These are phyloP conservation scores for Jamesozyma spencerorum DNA, from an alignment of 805 yeast species.

Conservation along the genomic window DNA sequence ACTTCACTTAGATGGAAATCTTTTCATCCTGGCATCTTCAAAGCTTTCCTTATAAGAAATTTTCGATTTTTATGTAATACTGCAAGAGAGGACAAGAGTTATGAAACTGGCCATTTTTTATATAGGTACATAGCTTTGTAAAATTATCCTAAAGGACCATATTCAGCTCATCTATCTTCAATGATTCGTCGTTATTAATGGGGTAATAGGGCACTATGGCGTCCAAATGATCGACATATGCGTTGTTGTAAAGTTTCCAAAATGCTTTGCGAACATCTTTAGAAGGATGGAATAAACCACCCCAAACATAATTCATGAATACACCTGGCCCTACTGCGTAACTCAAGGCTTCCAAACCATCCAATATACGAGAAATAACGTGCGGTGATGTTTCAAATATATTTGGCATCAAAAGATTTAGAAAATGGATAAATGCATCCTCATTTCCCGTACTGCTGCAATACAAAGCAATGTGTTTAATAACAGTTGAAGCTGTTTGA, in stretches of 20 bases:
- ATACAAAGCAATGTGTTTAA: conserved; percentile 71
- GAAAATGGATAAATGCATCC: conserved; percentile 72
- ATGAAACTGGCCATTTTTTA: too few relatives aligned
- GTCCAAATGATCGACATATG: conserved; percentile 67
- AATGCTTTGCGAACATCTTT: conserved; percentile 72
- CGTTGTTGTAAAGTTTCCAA: conserved; percentile 74
- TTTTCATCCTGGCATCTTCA: too few relatives aligned
- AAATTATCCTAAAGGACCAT: conserved; percentile 20
- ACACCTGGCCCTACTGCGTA: conserved; percentile 69
- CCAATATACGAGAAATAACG: conserved; percentile 73
- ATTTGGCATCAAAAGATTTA: conserved; percentile 81
- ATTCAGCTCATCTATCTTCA: conserved; percentile 43
- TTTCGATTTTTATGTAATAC: too few relatives aligned
- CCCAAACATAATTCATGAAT: conserved; percentile 67
- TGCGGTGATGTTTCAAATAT: conserved; percentile 93
- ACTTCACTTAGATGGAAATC: too few relatives aligned
- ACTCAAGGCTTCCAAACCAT: conserved; percentile 66
- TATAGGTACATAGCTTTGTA: too few relatives aligned
- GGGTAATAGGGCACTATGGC: conserved; percentile 82
- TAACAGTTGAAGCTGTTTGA: conserved; percentile 88
- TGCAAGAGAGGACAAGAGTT: too few relatives aligned
- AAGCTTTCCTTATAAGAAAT: too few relatives aligned
- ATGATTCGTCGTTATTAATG: conserved; percentile 30
- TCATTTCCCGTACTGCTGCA: conserved; percentile 69
- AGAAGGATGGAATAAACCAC: conserved; percentile 92